Conservation (phyloP, 225 moss, liverwort and hornwort genomes). For the Physcomitrellopsis africana region DNA sequence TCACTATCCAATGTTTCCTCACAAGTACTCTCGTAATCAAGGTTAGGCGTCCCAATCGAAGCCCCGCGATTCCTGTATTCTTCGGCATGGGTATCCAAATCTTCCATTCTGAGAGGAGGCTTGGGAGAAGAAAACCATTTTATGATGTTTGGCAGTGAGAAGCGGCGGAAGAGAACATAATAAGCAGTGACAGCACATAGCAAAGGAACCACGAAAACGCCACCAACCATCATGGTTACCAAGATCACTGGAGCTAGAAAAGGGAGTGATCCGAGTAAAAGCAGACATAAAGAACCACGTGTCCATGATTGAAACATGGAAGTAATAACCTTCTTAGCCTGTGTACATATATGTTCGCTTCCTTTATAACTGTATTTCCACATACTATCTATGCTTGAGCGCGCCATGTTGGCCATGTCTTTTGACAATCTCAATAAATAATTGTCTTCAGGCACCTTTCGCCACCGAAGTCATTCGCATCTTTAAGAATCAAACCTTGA, state of each 20-base stretch:
- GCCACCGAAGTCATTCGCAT: neutral
- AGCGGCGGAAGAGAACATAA: conserved; percentile 19
- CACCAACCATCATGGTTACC: conserved; percentile 14
- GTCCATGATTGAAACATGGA: conserved; percentile 27
- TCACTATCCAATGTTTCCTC: neutral
- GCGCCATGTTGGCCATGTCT: conserved; percentile 12
- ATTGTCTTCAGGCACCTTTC: conserved; percentile 7
- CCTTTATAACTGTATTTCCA: conserved; percentile 2
- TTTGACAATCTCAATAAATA: neutral
- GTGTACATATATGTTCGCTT: conserved; percentile 5
- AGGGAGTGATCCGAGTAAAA: conserved; percentile 33
- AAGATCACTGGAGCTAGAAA: conserved; percentile 23
- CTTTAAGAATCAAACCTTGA: neutral
- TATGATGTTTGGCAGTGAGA: conserved; percentile 2
- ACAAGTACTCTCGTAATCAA: neutral
- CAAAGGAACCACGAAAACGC: conserved; percentile 28
- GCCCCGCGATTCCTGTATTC: neutral
- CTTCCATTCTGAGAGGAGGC: conserved; percentile 6
- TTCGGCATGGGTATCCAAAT: conserved; percentile 1
- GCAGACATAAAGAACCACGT: conserved; percentile 15
- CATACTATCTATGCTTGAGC: neutral
- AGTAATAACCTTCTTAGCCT: conserved; percentile 20
- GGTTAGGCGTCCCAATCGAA: neutral
- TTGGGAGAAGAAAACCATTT: conserved; percentile 22
- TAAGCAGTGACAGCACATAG: conserved; percentile 31